Conservation (phyloP, 331 rosid genomes). For the Malus hybrid region DNA sequence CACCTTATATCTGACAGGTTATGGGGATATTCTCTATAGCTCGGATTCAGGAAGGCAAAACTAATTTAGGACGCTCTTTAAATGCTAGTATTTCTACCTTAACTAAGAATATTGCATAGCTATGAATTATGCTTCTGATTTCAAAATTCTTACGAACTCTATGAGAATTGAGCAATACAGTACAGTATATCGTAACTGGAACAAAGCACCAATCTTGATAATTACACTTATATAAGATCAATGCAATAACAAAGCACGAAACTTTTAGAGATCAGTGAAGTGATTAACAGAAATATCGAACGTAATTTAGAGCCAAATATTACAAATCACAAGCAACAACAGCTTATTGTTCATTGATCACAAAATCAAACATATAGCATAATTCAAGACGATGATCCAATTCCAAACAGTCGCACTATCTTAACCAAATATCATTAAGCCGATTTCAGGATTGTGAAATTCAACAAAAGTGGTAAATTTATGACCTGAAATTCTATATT, state of each 20-base stretch:
- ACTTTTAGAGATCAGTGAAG: no score
- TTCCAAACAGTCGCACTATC: background rate
- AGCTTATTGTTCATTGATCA: background rate
- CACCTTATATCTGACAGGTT: background rate
- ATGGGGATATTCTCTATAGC: background rate
- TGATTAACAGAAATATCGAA: no score
- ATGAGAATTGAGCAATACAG: background rate
- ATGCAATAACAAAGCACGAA: background rate
- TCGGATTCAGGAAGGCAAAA: background rate
- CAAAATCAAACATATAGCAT: background rate
- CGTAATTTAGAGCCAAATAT: no score
- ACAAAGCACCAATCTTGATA: background rate
- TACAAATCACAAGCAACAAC: no score
- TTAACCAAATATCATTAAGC: background rate
- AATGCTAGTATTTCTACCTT: background rate
- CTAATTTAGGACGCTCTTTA: background rate
- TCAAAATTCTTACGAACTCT: background rate
- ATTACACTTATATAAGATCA: background rate
- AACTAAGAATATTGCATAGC: background rate
- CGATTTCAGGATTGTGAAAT: background rate
- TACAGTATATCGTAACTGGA: background rate
- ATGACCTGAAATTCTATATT: background rate
- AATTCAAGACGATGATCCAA: background rate
- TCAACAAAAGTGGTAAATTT: background rate
- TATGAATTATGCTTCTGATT: background rate